A percentile compares a stretch with the other conserved stretches of the same genome.
Evolutionary conservation across 768 basidiomycete genomes (phyloP).

Genomic region (Amanita pallidorosea): DNA sequence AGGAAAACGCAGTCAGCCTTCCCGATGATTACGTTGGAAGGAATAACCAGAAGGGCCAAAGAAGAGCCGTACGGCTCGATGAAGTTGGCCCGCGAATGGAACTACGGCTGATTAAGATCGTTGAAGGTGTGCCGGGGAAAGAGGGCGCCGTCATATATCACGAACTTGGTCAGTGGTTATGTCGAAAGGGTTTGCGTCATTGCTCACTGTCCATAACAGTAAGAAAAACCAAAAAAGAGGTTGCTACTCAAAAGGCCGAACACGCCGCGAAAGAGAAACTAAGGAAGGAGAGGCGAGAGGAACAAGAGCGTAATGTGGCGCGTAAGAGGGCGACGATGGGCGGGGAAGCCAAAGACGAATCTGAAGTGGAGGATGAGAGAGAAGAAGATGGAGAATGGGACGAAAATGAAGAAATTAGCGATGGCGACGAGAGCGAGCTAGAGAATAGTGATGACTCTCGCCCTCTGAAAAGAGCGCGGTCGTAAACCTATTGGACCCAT

Average conservation of each 20-base stretch:
- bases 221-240: slow-evolving; percentile 79
- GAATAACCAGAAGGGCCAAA: slow-evolving; percentile 86
- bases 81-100: slow-evolving; percentile 97
- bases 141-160: slow-evolving; percentile 93
- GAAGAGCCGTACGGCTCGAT: slow-evolving; percentile 83
- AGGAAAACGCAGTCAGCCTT: slow-evolving; percentile 71
- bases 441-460: slow-evolving; percentile 35
- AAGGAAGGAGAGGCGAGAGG: slow-evolving; percentile 68
- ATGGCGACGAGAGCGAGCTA: slow-evolving; percentile 19
- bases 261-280: slow-evolving; percentile 72
- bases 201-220: slow-evolving; percentile 36
- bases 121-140: slow-evolving; percentile 87
- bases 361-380: slow-evolving; percentile 18
- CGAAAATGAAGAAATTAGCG: slow-evolving; percentile 31
- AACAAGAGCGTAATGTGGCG: slow-evolving; percentile 86
- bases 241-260: slow-evolving; percentile 51
- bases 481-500: slow-evolving; percentile 11
- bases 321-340: slow-evolving; percentile 51
- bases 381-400: slow-evolving; percentile 29
- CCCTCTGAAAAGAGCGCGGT: slow-evolving; percentile 23
- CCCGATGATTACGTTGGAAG: slow-evolving; percentile 92
- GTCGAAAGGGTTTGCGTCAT: not conserved
- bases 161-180: slow-evolving; percentile 63
- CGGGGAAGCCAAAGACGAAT: slow-evolving; percentile 9
- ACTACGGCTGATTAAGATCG: slow-evolving; percentile 83